Evolutionary conservation across 495 filamentous ascomycete species (phyloP), one percentile per base, ranked within the genome.

Genomic region (Annulohypoxylon nitens): DNA sequence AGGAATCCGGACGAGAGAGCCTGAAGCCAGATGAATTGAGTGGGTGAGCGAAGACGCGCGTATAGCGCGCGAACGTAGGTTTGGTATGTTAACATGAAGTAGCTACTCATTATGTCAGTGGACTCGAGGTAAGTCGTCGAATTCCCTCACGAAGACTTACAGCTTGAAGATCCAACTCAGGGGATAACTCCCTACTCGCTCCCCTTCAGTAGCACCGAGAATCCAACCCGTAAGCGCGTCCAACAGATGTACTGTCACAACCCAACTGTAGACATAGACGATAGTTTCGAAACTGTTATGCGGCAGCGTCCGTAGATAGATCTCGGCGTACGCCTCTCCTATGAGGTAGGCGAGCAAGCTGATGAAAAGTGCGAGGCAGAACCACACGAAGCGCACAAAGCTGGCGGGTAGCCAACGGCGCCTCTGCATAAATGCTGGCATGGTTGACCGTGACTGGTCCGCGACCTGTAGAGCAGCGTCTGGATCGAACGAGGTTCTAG

Each of bases 11-110:
- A 88, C 0, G 87, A 89, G 50, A 90, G 75, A 2, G 87, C 73
- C 73, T 91, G 89, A 14, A 91, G 83, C 67, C 84, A 80, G 58
- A 88, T 83, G 79, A 91, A 91, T 75, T 90, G 88, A 18, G 77
- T 74, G 3, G 88, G 88, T 10, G 83, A 86, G 26, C 89, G 87
- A 16, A 91, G 83, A 11, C 89, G 86, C 12, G 89, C 88, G 72
- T 90, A 91, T n/a, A 91, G 71, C 5, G 89, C 89, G 30, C 89
- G 87, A n/a, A 91, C 89, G 78, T 90, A 91, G 2, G 88, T 91
- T 79, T 91, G 89, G 80, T 91, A 91, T 1, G 89, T 91, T 16
- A 90, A 77, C 77, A 85, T 85, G 77, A 90, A 91, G 76, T 90
- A 91, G 53, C 87, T 88, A 55, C 39, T 37, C 23, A 34, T 33